Base-by-base conservation (phyloP, 2,329 filamentous ascomycete genomes). In the Penicillium sp. region DNA sequence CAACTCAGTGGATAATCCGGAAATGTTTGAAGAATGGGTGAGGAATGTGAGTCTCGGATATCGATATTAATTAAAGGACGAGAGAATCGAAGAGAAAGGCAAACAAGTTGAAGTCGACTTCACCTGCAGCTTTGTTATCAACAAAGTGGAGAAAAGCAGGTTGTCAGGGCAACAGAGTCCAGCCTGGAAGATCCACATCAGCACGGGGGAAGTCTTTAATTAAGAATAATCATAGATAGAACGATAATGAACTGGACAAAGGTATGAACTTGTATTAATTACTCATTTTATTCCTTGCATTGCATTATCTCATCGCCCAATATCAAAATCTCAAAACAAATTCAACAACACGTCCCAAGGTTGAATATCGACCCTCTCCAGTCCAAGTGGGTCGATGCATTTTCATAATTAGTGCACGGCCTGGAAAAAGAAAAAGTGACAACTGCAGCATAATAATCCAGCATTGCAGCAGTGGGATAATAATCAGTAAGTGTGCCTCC, bases 141-240 rank as follows among this genome's bases (percentile, higher is more conserved):
- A 61, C 58, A 61, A 57, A 46, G 51, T 53, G 56, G 54, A 58
- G 54, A 57, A 52, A 51, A 47, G 47, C 33, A 37, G 4, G 58
- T 61, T 58, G 52, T 51, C 57, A 44, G 22, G 58, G 49, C 57
- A 61, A 61, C 58, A 33, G 3, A 7, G 8, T 14, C 8, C 2
- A 11, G 22, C 10, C 29, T 29, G n/a, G 16, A 11, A 37, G 16
- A 29, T 16, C 40, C 19, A 12, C 27, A 38, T 45, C 39, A 46
- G 48, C 48, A 54, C 41, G 52, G 51, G 41, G 34, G 14, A 18
- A 33, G 3, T 13, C 3, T 41, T 47, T n/a, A 14, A 25, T 22
- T 22, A 19, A 28, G 35, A 36, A 33, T 4, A 25, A 25, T 25
- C 8, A 25, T 49, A 13, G 34, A 34, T 12, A 28, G 14, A 3